Evolutionary conservation across 768 basidiomycete species (phyloP).

Genomic region (Rhodotorula babjevae): DNA sequence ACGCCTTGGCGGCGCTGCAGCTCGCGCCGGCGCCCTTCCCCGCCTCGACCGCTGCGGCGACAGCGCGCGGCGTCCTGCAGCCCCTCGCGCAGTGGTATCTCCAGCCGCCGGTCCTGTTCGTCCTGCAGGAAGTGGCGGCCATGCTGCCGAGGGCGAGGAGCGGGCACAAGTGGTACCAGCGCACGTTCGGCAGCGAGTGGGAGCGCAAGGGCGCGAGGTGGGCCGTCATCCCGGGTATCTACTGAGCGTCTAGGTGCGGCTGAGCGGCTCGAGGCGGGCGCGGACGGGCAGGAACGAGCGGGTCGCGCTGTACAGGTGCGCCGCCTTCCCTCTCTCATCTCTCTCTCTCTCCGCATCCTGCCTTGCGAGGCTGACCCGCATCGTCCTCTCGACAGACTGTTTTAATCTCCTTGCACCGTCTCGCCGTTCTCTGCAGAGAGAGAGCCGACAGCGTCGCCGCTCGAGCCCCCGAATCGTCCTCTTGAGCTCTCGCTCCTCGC

Average conservation of each 20-base stretch:
- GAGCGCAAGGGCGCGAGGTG: slow-evolving; percentile 64
- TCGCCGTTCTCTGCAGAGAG: too few species aligned
- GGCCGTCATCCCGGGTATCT: slow-evolving; percentile 68
- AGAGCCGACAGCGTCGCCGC: too few species aligned
- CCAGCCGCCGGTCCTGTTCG: slow-evolving; percentile 72
- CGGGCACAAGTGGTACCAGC: slow-evolving; percentile 80
- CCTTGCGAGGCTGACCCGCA: too few species aligned
- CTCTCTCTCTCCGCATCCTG: background rate
- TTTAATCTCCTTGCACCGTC: too few species aligned
- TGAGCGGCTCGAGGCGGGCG: background rate
- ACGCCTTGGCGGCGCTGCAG: slow-evolving; percentile 58
- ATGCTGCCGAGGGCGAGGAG: slow-evolving; percentile 74
- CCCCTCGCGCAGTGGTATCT: slow-evolving; percentile 31
- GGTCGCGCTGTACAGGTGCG: too few species aligned
- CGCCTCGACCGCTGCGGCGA: background rate
- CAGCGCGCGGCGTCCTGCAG: background rate
- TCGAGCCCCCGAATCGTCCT: too few species aligned
- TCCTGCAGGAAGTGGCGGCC: slow-evolving; percentile 62
- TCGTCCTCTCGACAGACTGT: too few species aligned
- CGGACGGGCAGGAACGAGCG: too few species aligned
- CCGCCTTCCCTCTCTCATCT: background rate
- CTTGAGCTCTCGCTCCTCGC: too few species aligned
- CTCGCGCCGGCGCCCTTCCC: slow-evolving; percentile 53
- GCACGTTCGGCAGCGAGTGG: slow-evolving; percentile 67
- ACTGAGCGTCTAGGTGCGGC: background rate